Evolutionary conservation across 371 early-diverging fungal species (phyloP).

Genomic region (Sporodiniella umbellata): DNA sequence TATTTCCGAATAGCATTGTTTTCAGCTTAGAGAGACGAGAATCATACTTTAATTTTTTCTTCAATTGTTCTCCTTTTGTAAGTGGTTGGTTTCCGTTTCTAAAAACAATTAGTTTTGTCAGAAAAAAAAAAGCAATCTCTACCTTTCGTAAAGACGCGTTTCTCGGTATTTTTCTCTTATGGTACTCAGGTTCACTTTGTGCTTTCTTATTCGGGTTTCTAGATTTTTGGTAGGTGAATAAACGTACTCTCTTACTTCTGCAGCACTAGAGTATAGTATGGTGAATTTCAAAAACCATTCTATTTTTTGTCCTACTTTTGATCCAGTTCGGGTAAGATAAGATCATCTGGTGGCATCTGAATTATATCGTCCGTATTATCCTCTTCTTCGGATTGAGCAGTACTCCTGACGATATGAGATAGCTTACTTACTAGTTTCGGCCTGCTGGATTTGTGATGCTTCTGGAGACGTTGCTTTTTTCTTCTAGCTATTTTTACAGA

Average conservation of each 20-base stretch:
- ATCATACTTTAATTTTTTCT: slow-evolving; percentile 6
- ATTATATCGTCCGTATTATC: slow-evolving; percentile 17
- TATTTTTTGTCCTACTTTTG: slow-evolving; percentile 31
- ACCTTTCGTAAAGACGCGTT: slow-evolving; percentile 33
- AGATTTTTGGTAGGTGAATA: background rate
- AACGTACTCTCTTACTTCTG: slow-evolving; percentile 23
- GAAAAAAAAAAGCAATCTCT: background rate
- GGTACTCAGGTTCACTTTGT: slow-evolving; percentile 27
- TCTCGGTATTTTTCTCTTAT: slow-evolving; percentile 37
- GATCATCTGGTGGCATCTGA: slow-evolving; percentile 20
- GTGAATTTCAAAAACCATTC: background rate
- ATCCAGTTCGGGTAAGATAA: slow-evolving; percentile 45
- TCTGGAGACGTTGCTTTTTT: slow-evolving; percentile 31
- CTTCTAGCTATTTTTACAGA: slow-evolving; percentile 21
- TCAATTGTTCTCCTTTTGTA: background rate
- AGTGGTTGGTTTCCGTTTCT: slow-evolving; percentile 11
- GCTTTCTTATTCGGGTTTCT: slow-evolving; percentile 5
- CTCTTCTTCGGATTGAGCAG: slow-evolving; percentile 21
- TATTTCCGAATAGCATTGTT: slow-evolving; percentile 19
- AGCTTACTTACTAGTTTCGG: slow-evolving; percentile 20
- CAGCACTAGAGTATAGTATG: slow-evolving; percentile 17
- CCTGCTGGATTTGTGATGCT: slow-evolving; percentile 16
- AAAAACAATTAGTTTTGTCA: background rate
- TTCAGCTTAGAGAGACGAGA: slow-evolving; percentile 12
- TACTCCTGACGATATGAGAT: slow-evolving; percentile 23